Evolutionary conservation across 2,329 filamentous ascomycete species (phyloP).

Genomic region (Mycosphaerella sp.): DNA sequence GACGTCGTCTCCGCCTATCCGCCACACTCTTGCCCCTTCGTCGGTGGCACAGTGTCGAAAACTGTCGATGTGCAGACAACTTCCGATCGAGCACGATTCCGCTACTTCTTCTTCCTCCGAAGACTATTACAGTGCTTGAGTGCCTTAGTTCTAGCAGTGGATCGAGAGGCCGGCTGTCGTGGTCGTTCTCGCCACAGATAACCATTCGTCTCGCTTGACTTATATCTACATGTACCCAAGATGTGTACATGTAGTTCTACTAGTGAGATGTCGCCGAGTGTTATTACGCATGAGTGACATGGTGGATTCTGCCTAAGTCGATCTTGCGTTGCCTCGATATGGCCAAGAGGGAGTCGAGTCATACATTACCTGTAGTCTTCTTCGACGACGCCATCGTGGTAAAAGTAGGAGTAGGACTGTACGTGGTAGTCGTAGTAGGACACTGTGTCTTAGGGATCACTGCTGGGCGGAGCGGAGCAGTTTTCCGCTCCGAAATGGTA

Average conservation of each 20-base stretch:
- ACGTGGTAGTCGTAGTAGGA: no score
- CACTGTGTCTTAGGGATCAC: no score
- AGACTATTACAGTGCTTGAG: no score
- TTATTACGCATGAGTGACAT: background rate
- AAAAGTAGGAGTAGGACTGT: no score
- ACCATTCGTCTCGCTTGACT: background rate
- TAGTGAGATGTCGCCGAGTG: background rate
- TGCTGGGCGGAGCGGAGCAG: no score
- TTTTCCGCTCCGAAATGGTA: no score
- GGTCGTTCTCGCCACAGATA: background rate
- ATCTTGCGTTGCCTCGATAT: background rate
- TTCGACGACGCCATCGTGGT: no score
- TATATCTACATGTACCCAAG: no score
- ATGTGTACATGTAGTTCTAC: no score
- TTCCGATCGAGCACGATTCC: constrained; percentile 4
- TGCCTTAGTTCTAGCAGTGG: no score
- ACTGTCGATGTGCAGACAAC: constrained; percentile 10
- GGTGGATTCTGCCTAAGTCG: background rate
- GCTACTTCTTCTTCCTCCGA: background rate
- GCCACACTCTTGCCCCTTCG: background rate
- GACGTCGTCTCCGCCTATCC: constrained; percentile 1
- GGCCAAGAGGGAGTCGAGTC: no score
- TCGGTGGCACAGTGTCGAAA: constrained; percentile 3
- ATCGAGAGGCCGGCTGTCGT: background rate
- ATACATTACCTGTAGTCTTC: background rate